phyloP scores from a whole-genome alignment of 345 rosid species.

The Excoecaria agallocha region DNA sequence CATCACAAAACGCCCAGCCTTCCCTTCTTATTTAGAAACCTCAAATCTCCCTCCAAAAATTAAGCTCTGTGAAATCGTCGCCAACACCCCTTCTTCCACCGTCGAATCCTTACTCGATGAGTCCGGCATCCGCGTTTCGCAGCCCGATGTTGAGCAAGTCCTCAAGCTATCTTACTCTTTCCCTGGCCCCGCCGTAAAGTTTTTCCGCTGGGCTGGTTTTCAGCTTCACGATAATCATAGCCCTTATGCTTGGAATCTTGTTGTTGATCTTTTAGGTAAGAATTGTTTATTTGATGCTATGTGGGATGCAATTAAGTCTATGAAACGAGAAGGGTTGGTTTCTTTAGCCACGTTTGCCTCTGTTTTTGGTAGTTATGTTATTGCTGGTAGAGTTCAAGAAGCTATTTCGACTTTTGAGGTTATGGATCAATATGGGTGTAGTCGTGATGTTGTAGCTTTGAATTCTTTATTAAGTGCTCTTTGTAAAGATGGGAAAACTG shows the following conservation, averaged over 20 bases:
- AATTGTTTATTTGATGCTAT: slow-evolving; percentile 54
- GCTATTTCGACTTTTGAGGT: slow-evolving; percentile 53
- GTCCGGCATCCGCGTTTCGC: slow-evolving; percentile 41
- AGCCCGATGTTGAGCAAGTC: slow-evolving; percentile 48
- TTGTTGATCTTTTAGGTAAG: slow-evolving; percentile 63
- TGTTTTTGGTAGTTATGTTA: slow-evolving; percentile 54
- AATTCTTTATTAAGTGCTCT: slow-evolving; percentile 64
- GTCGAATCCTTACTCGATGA: slow-evolving; percentile 42
- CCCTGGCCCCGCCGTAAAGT: slow-evolving; percentile 58
- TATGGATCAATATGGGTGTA: slow-evolving; percentile 49
- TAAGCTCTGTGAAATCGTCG: slow-evolving; percentile 46
- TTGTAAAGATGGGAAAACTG: slow-evolving; percentile 49
- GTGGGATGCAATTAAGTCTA: slow-evolving; percentile 69
- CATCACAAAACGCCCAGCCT: slow-evolving; percentile 21
- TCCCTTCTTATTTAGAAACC: slow-evolving; percentile 39
- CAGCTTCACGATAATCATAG: slow-evolving; percentile 46
- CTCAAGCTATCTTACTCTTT: slow-evolving; percentile 52
- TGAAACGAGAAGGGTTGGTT: slow-evolving; percentile 40
- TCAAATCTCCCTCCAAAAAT: slow-evolving; percentile 39
- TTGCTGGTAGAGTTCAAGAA: slow-evolving; percentile 34
- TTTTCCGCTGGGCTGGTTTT: slow-evolving; percentile 62
- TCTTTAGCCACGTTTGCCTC: slow-evolving; percentile 67
- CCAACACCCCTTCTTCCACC: slow-evolving; percentile 42
- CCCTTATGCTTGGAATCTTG: slow-evolving; percentile 67
- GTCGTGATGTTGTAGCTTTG: slow-evolving; percentile 42